Evolutionary conservation across 352 stramenopile genomes (phyloP).

Genomic region (Poterioochromonas sp.): DNA sequence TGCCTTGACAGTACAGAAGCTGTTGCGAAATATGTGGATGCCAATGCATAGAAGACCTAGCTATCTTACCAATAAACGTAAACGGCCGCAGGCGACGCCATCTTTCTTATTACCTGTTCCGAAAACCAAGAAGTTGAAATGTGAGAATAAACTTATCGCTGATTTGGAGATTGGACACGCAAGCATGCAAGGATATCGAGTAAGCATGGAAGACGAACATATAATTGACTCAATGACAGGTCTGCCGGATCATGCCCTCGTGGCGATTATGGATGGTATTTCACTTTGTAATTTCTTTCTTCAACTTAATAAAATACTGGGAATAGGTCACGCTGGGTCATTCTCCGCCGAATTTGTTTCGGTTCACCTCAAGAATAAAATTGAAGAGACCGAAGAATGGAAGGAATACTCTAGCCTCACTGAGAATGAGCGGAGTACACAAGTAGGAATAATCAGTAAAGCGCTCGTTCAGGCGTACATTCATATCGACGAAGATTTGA

Average conservation of each 20-base stretch:
- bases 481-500: constrained; percentile 41
- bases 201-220: constrained; percentile 53
- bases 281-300: background rate
- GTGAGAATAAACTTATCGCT: background rate
- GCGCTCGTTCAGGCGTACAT: constrained; percentile 45
- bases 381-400: constrained; percentile 26
- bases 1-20: too few species aligned
- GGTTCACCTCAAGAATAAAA: constrained; percentile 43
- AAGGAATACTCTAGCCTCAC: background rate
- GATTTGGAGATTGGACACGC: background rate
- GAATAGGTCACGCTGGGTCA: constrained; percentile 41
- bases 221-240: background rate
- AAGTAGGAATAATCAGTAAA: constrained; percentile 5
- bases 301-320: background rate
- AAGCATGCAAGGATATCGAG: constrained; percentile 46
- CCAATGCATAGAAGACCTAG: constrained; percentile 2
- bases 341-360: constrained; percentile 40
- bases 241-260: constrained; percentile 40
- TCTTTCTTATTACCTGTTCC: background rate
- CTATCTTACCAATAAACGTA: background rate
- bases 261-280: constrained; percentile 49
- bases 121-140: constrained; percentile 4
- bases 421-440: background rate
- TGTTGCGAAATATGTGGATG: constrained; percentile 9
- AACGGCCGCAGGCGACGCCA: background rate